Evolutionary conservation across 2,329 filamentous ascomycete species (phyloP).

Genomic region (Eurotiales sp.): DNA sequence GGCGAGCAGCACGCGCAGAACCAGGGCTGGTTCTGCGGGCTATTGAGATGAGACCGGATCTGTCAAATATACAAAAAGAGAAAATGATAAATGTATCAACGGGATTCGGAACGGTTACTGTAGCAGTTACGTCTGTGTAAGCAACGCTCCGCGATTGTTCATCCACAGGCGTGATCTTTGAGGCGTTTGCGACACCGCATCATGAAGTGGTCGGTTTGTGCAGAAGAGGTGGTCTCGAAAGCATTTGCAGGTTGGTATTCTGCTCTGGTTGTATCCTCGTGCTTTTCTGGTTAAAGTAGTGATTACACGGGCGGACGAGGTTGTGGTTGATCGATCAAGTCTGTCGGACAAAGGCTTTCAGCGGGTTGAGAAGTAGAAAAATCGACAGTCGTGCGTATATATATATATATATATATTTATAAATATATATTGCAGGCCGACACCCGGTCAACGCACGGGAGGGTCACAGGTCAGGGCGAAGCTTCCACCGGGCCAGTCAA

Average conservation of each 20-base stretch:
- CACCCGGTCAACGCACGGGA: slow-evolving; percentile 13
- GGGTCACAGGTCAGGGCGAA: slow-evolving; percentile 1
- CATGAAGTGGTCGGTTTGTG: slow-evolving; percentile 25
- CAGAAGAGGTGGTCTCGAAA: not conserved
- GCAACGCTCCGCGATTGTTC: slow-evolving; percentile 25
- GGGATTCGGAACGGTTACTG: too few relatives aligned
- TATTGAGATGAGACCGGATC: not conserved
- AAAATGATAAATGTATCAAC: too few relatives aligned
- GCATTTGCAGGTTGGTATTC: not conserved
- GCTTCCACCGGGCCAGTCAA: slow-evolving; percentile 9
- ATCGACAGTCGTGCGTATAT: too few relatives aligned
- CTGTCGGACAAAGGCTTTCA: slow-evolving; percentile 4
- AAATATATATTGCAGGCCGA: slow-evolving; percentile 1
- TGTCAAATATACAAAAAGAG: slow-evolving; percentile 4
- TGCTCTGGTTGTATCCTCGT: too few relatives aligned
- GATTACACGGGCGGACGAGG: not conserved
- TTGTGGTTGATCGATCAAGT: not conserved
- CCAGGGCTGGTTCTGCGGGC: slow-evolving; percentile 3
- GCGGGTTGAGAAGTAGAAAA: too few relatives aligned
- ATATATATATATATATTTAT: too few relatives aligned
- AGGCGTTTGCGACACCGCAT: slow-evolving; percentile 45
- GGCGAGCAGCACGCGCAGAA: slow-evolving; percentile 13
- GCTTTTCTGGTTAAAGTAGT: too few relatives aligned
- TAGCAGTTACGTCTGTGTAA: slow-evolving; percentile 20
- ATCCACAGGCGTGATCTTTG: slow-evolving; percentile 38